Base-by-base conservation (phyloP, 495 filamentous ascomycete species). In the Delitschia confertaspora region DNA sequence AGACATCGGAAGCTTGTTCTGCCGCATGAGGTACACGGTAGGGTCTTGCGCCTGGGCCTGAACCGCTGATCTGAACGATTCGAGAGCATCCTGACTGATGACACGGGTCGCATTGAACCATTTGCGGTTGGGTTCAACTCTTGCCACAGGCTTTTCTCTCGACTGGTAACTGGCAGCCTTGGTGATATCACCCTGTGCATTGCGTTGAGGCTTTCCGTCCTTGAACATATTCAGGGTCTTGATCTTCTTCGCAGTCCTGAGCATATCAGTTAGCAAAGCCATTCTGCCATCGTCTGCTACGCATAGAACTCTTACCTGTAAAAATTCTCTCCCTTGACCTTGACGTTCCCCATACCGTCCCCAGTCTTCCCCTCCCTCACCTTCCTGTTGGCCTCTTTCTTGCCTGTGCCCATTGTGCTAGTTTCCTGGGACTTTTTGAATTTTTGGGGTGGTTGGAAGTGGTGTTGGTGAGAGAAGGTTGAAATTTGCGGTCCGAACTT, bases 291-390 rank as follows among this genome's bases (percentile, higher is more conserved):
- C 18, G 3, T 30, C 13, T 23, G 32, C 34, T 41, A 16, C 16
- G n/a, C 23, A 30, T 24, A 18, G 2, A 22, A 17, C 18, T 38
- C 65, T 45, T 69, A 79, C 69, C 85, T 73, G 64, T 93, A 93
- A 66, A 93, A 93, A 64, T 93, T 93, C 73, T 95, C 93, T 62
- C 93, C 91, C 65, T 98, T 98, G 47, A 75, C 70, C 60, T 80
- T 85, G 40, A 95, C 86, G 68, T 96, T 93, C 45, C 62, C 71
- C 83, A 89, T 88, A 55, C 86, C 88, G 74, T 86, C 80, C 45
- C 72, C 73, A 35, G 69, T 68, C 71, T 88, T 87, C 38, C 87
- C 86, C 71, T 93, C 75, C 53, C 85, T 71, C 72, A 71, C 72
- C 65, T 82, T 80, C 62, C 91, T 80, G 60, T 68, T 69, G 50